Evolutionary conservation across 2,329 filamentous ascomycete species (phyloP).

Genomic region (Diaporthe aspalathi): DNA sequence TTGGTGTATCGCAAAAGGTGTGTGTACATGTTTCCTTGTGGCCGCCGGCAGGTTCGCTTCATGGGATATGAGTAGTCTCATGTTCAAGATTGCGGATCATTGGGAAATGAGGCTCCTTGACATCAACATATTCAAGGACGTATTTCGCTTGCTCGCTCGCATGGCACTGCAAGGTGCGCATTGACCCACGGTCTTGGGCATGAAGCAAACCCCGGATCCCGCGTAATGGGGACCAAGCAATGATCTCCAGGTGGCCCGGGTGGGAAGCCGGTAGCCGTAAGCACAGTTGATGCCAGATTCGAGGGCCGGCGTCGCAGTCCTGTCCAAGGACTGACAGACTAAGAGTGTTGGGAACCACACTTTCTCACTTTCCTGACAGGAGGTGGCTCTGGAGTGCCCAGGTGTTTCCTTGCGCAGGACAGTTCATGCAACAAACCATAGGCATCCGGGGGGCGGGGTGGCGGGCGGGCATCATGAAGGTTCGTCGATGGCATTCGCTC

Average conservation of each 20-base stretch:
- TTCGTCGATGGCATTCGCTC: slow-evolving; percentile 27
- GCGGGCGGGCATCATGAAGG: neutral
- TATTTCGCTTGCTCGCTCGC: slow-evolving; percentile 21
- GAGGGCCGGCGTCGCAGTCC: slow-evolving; percentile 7
- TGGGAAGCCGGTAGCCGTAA: neutral
- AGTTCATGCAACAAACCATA: neutral
- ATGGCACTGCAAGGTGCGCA: slow-evolving; percentile 6
- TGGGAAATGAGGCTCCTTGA: slow-evolving; percentile 14
- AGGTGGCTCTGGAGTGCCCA: slow-evolving; percentile 10
- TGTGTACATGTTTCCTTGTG: neutral
- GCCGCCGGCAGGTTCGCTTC: neutral
- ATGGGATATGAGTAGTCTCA: neutral
- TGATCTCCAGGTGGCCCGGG: slow-evolving; percentile 28
- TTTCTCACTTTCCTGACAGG: neutral
- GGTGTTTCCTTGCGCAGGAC: slow-evolving; percentile 27
- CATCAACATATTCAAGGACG: neutral
- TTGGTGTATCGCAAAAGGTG: slow-evolving; percentile 4
- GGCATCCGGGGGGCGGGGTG: neutral
- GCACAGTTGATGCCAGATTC: slow-evolving; percentile 10
- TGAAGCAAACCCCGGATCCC: slow-evolving; percentile 26
- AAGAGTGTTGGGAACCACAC: slow-evolving; percentile 5
- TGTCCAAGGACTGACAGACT: neutral
- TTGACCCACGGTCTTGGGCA: slow-evolving; percentile 20
- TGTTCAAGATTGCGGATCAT: neutral
- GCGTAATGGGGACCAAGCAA: slow-evolving; percentile 15